phyloP scores from a whole-genome alignment of 2,329 filamentous ascomycete species.

The Aspergillus jensenii region DNA sequence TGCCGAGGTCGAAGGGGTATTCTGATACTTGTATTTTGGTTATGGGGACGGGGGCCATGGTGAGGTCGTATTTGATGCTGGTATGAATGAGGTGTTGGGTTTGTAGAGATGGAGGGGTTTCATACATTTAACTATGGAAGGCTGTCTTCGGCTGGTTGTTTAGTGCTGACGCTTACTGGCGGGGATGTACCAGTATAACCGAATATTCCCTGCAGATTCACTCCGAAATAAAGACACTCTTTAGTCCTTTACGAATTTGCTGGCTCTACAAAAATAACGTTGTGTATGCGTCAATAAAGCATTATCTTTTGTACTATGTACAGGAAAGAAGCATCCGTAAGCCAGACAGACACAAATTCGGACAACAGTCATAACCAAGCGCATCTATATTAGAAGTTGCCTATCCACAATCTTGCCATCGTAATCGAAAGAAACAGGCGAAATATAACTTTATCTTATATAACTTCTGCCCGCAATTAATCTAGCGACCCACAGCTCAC shows the following conservation, averaged over 20 bases:
- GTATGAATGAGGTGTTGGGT: background rate
- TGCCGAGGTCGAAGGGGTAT: conserved; percentile 30
- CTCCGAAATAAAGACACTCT: too few relatives aligned
- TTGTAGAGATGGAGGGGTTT: background rate
- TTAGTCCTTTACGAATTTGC: background rate
- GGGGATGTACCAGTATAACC: too few relatives aligned
- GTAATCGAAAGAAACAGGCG: background rate
- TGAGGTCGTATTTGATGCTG: background rate
- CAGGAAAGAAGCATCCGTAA: background rate
- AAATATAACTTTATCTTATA: background rate
- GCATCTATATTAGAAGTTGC: conserved; percentile 3
- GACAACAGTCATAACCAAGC: background rate
- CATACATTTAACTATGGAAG: background rate
- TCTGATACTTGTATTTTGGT: background rate
- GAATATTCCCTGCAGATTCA: too few relatives aligned
- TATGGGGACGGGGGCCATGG: background rate
- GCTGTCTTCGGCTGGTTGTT: too few relatives aligned
- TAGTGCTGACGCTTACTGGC: background rate
- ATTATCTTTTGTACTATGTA: conserved; percentile 5
- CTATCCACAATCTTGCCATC: background rate
- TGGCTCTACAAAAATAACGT: background rate
- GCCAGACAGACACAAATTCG: background rate
- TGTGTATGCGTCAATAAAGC: background rate
- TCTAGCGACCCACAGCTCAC: background rate
- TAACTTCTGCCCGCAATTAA: background rate